A percentile compares a stretch with the other conserved stretches of the same genome.
Evolutionary conservation across 2,329 filamentous ascomycete genomes (phyloP).

Genomic region (Aspergillus sp.): DNA sequence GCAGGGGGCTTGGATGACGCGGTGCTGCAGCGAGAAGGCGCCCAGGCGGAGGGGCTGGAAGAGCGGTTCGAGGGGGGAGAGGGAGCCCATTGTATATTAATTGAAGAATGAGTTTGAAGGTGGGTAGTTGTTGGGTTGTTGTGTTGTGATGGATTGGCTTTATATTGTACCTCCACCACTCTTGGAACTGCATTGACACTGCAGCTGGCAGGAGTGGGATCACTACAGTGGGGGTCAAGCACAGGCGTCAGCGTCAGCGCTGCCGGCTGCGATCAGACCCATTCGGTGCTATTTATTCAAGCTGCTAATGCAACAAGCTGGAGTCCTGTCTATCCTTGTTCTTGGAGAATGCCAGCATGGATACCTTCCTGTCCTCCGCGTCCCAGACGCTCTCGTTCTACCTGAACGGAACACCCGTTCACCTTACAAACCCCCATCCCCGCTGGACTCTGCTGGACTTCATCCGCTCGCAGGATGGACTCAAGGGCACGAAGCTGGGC

Average conservation of each 20-base stretch:
- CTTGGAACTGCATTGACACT: neutral
- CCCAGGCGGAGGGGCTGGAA: conserved; percentile 38
- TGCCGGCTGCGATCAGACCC: no score
- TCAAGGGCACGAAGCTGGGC: conserved; percentile 94
- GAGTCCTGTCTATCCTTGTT: neutral
- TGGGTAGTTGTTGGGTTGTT: neutral
- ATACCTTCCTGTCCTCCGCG: conserved; percentile 6
- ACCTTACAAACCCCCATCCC: conserved; percentile 73
- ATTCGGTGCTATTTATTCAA: no score
- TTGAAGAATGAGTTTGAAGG: neutral
- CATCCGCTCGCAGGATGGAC: conserved; percentile 64
- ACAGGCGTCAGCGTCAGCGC: no score
- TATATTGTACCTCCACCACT: neutral
- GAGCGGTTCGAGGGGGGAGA: conserved; percentile 22
- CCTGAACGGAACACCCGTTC: conserved; percentile 71
- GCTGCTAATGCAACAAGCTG: no score
- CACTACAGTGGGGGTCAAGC: neutral
- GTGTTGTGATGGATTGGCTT: neutral
- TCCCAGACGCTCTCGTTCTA: conserved; percentile 65
- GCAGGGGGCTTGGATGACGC: conserved; percentile 27
- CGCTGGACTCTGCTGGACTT: conserved; percentile 81
- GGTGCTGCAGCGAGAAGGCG: conserved; percentile 24
- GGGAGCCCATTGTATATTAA: conserved; percentile 21
- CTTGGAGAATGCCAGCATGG: neutral
- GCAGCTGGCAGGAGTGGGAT: neutral